These are phyloP conservation scores for Agrocybe pediades DNA, from an alignment of 768 basidiomycete species.

Conservation along the genomic window DNA sequence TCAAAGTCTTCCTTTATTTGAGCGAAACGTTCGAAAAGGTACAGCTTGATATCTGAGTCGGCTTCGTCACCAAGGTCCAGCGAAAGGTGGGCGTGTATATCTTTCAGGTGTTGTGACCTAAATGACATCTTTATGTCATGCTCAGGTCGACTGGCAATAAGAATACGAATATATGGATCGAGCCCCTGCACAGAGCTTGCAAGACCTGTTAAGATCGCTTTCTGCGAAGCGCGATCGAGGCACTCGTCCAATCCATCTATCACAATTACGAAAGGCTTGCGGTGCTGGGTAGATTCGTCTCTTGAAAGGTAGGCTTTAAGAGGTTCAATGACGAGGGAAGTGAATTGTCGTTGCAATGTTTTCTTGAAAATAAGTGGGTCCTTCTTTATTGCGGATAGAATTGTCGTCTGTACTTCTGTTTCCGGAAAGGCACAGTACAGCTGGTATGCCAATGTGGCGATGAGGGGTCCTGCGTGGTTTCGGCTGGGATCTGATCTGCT, in stretches of 20 bases:
- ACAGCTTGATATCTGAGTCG: too few species aligned
- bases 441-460: slow-evolving; percentile 33
- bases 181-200: too few species aligned
- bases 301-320: neutral
- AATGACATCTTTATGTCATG: too few species aligned
- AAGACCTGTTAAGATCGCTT: slow-evolving; percentile 41
- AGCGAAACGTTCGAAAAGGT: too few species aligned
- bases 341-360: neutral
- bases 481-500: slow-evolving; percentile 26
- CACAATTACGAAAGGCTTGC: neutral
- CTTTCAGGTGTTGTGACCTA: too few species aligned
- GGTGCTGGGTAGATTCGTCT: neutral
- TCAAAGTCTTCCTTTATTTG: too few species aligned
- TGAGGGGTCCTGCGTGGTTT: slow-evolving; percentile 21
- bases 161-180: too few species aligned
- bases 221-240: neutral
- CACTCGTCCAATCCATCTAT: slow-evolving; percentile 28
- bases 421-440: slow-evolving; percentile 13
- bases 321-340: neutral
- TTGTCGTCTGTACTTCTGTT: slow-evolving; percentile 4
- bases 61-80: too few species aligned
- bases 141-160: too few species aligned
- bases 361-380: slow-evolving; percentile 8
- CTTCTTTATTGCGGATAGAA: neutral
- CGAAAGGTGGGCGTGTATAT: too few species aligned